phyloP scores from a whole-genome alignment of 495 filamentous ascomycete species.

The Xanthoparmelia taractica region DNA sequence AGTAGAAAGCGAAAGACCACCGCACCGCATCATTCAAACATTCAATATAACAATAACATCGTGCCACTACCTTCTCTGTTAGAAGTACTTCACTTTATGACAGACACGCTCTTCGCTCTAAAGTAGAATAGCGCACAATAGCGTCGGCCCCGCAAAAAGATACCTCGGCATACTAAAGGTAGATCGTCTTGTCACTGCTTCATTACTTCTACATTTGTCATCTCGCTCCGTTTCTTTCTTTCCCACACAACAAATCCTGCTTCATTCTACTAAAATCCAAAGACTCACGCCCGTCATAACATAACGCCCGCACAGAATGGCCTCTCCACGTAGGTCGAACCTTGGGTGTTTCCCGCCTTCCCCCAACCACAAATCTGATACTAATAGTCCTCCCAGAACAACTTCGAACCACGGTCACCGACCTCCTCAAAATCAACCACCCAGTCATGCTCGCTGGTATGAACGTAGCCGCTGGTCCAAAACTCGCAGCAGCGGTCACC shows the following conservation, averaged over 20 bases:
- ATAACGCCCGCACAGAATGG: slow-evolving; percentile 41
- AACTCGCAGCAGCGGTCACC: slow-evolving; percentile 92
- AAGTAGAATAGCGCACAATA: no score
- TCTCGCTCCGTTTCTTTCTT: not conserved
- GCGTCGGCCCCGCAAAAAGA: not conserved
- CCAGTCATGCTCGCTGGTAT: slow-evolving; percentile 93
- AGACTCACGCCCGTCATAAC: not conserved
- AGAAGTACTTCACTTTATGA: no score
- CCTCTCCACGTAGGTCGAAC: slow-evolving; percentile 64
- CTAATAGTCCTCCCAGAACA: slow-evolving; percentile 48
- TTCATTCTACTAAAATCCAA: not conserved
- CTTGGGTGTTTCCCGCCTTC: not conserved
- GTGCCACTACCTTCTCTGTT: no score
- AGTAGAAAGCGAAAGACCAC: not conserved
- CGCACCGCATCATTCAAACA: not conserved
- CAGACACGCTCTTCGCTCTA: no score
- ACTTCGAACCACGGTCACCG: slow-evolving; percentile 82
- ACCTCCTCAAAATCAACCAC: slow-evolving; percentile 95
- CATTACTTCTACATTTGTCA: no score
- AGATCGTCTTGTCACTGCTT: no score
- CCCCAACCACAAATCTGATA: not conserved
- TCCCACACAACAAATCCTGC: not conserved
- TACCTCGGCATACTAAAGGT: slow-evolving; percentile 5
- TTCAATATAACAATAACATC: not conserved
- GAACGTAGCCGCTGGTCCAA: slow-evolving; percentile 97